These are phyloP conservation scores for Xylariaceae sp. DNA, from an alignment of 2,329 filamentous ascomycete species.

Conservation along the genomic window DNA sequence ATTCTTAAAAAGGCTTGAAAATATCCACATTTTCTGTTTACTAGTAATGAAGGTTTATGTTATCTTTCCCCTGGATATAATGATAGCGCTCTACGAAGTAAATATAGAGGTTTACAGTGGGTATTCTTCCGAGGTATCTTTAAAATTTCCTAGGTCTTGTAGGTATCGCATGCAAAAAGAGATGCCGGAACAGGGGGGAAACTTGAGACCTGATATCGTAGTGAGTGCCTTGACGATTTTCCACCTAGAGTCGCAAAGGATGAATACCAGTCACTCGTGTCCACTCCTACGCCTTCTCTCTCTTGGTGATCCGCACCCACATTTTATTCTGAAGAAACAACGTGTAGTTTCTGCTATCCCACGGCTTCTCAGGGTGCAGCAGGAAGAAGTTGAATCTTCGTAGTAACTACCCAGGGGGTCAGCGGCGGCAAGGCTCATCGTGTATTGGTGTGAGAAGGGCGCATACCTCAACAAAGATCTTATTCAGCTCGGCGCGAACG, in stretches of 20 bases:
- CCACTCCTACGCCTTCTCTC: not conserved
- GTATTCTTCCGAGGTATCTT: too few species aligned
- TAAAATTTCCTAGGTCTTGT: too few species aligned
- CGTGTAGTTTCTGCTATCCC: not conserved
- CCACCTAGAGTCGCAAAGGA: not conserved
- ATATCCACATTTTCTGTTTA: too few species aligned
- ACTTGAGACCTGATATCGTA: too few species aligned
- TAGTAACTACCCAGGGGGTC: not conserved
- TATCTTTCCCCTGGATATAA: too few species aligned
- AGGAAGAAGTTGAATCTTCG: not conserved
- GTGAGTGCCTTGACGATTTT: too few species aligned
- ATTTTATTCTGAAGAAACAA: not conserved
- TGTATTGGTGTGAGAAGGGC: not conserved
- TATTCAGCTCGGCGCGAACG: slow-evolving; percentile 46
- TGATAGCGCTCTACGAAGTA: too few species aligned
- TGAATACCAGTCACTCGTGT: not conserved
- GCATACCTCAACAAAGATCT: slow-evolving; percentile 45
- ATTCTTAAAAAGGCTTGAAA: too few species aligned
- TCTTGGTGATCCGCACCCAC: not conserved
- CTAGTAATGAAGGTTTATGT: too few species aligned
- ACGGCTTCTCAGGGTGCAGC: slow-evolving; percentile 7
- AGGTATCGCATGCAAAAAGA: too few species aligned
- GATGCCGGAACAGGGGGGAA: too few species aligned
- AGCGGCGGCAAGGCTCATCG: not conserved
- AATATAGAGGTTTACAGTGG: too few species aligned